Conservation (phyloP, 2,329 filamentous ascomycete species). For the Aspergillus niger region DNA sequence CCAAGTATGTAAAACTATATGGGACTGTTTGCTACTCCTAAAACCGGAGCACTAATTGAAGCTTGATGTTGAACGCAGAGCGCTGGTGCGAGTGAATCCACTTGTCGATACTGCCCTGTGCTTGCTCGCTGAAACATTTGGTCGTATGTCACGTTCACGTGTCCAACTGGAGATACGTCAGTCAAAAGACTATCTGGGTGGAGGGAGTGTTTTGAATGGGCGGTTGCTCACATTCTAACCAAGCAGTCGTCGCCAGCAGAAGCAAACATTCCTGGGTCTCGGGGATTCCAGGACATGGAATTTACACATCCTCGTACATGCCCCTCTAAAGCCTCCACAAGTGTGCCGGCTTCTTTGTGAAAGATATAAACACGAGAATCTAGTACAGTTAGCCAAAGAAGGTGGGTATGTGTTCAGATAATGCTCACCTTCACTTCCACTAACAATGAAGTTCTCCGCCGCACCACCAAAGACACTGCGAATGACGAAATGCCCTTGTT, state of each 20-base stretch:
- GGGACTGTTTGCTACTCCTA: not conserved
- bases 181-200: not conserved
- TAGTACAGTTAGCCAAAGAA: conserved; percentile 36
- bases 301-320: conserved; percentile 79
- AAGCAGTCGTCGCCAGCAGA: conserved; percentile 85
- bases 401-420: not conserved
- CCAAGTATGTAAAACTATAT: conserved; percentile 4
- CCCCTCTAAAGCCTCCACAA: conserved; percentile 74
- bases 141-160: conserved; percentile 34
- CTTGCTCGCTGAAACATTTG: conserved; percentile 26
- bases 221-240: conserved; percentile 74
- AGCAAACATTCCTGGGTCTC: conserved; percentile 79
- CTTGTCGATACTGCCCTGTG: conserved; percentile 35
- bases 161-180: conserved; percentile 35
- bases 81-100: conserved; percentile 44
- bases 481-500: conserved; percentile 76
- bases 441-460: conserved; percentile 86
- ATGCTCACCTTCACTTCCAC: conserved; percentile 79
- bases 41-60: conserved; percentile 24
- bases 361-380: conserved; percentile 79
- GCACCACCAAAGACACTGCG: conserved; percentile 84
- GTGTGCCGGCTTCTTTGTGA: conserved; percentile 78
- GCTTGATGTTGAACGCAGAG: conserved; percentile 42
- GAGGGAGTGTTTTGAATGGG: not conserved
- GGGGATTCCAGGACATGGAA: conserved; percentile 84